Evolutionary conservation across 208 protist species (phyloP).

Genomic region (Wallacemonas sp.): DNA sequence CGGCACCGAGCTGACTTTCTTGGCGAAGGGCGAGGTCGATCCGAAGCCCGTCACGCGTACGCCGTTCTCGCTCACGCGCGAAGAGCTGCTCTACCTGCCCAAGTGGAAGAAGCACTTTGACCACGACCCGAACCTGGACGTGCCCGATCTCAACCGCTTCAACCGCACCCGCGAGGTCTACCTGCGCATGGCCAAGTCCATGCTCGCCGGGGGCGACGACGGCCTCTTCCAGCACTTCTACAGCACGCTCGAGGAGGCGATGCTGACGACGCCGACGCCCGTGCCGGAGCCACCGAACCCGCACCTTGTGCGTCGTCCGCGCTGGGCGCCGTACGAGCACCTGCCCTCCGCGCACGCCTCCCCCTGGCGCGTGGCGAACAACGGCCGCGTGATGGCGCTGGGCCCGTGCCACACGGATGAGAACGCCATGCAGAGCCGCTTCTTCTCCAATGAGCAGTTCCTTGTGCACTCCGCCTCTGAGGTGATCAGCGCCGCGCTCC

Average conservation of each 20-base stretch:
- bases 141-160: constrained; percentile 91
- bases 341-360: constrained; percentile 73
- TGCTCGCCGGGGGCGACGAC: constrained; percentile 61
- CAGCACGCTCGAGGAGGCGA: constrained; percentile 68
- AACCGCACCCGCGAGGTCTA: constrained; percentile 92
- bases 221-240: constrained; percentile 77
- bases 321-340: constrained; percentile 82
- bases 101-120: constrained; percentile 95
- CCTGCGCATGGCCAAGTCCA: constrained; percentile 76
- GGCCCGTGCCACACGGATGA: constrained; percentile 49
- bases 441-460: constrained; percentile 88
- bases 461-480: constrained; percentile 71
- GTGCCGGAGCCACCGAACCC: constrained; percentile 91
- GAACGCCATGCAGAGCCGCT: constrained; percentile 84
- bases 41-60: constrained; percentile 89
- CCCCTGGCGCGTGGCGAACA: constrained; percentile 79
- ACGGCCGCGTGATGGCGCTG: constrained; percentile 70
- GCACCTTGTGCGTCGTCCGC: constrained; percentile 67
- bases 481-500: constrained; percentile 45
- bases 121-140: constrained; percentile 92
- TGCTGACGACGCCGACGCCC: constrained; percentile 86
- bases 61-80: constrained; percentile 84
- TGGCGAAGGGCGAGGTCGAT: constrained; percentile 79
- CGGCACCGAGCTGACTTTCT: constrained; percentile 84
- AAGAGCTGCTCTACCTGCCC: constrained; percentile 89